Evolutionary conservation across 1,284 basidiomycete species (phyloP).

Genomic region (Pseudozyma pruni): DNA sequence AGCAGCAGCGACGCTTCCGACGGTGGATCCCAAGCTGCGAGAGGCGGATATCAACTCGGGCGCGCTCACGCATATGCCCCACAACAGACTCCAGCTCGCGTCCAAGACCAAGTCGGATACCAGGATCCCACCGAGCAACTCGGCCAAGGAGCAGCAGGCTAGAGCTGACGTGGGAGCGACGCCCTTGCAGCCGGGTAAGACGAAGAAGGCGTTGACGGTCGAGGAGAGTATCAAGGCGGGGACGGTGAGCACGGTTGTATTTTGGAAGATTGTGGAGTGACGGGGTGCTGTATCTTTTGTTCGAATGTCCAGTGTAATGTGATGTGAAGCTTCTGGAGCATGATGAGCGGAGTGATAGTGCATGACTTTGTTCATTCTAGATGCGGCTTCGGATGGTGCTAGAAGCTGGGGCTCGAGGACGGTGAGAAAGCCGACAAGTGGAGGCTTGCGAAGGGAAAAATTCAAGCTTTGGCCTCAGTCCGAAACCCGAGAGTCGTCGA

Average conservation of each 20-base stretch:
- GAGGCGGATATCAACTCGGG: conserved; percentile 59
- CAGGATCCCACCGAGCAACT: conserved; percentile 20
- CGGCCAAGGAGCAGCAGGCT: conserved; percentile 12
- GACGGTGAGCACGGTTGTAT: conserved; percentile 56
- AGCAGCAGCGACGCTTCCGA: conserved; percentile 12
- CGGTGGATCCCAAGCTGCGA: conserved; percentile 31
- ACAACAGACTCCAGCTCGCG: conserved; percentile 60
- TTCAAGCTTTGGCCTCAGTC: not conserved
- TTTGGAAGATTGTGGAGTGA: conserved; percentile 51
- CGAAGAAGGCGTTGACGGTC: conserved; percentile 42
- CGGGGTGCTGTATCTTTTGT: not conserved
- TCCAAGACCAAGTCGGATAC: conserved; percentile 49
- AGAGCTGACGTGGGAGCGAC: not conserved
- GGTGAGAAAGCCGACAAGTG: not conserved
- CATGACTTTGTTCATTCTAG: too few relatives aligned
- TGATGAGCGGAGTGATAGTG: not conserved
- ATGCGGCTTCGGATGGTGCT: too few relatives aligned
- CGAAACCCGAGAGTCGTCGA: conserved; percentile 14
- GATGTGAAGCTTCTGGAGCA: not conserved
- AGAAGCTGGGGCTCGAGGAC: too few relatives aligned
- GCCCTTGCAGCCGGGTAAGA: conserved; percentile 13
- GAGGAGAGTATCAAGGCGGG: conserved; percentile 59
- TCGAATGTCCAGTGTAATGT: not conserved
- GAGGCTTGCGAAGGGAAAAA: not conserved
- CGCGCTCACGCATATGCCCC: conserved; percentile 61